Base-by-base conservation (phyloP, 2,329 filamentous ascomycete species). In the Xylaria sp. region DNA sequence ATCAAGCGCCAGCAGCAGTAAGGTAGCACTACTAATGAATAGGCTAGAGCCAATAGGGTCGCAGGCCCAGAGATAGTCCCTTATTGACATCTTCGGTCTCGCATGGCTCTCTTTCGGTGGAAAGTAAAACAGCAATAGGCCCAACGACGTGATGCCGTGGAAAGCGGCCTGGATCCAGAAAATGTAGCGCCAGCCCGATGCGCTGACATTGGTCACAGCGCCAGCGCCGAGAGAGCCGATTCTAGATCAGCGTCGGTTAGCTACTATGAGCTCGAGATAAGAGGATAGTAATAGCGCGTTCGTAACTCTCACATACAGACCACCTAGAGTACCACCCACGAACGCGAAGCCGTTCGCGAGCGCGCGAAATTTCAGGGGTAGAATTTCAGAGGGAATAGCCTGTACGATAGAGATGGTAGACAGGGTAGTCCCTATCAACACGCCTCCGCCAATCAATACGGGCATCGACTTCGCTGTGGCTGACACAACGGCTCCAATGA, bases 121-220 rank as follows among this genome's bases (percentile, higher is more conserved):
- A 79, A 81, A 81, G 79, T 86, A 83, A 75, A 85, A 83, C 31
- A 82, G 70, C 41, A 87, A 74, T 39, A 88, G 75, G 3, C 86
- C 85, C 0, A 86, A 43, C 1, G 82, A 80, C 0, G 84, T 86
- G 15, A 82, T 76, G 9, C 81, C 80, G 69, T 88, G 86, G 68
- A 88, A 84, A 7, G 80, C 85, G 1, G 86, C 86, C 76, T 88
- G 86, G 15, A 88, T 86, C 86, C 86, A 89, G 74, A 87, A 89
- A 71, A 89, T 88, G 71, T 83, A 82, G 1, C 86, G 80, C 86
- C 86, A 89, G 23, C 86, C 86, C 0, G 76, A 78, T 0, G 80
- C 70, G 61, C 79, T 79, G 13, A 81, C 75, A 67, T 86, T 85
- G 0, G 86, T 87, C 2, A 87, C 83, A 8, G 82, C 85, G 2